Evolutionary conservation across 495 filamentous ascomycete genomes (phyloP), one percentile per base, ranked within the genome.

Genomic region (Clohesyomyces aquaticus): DNA sequence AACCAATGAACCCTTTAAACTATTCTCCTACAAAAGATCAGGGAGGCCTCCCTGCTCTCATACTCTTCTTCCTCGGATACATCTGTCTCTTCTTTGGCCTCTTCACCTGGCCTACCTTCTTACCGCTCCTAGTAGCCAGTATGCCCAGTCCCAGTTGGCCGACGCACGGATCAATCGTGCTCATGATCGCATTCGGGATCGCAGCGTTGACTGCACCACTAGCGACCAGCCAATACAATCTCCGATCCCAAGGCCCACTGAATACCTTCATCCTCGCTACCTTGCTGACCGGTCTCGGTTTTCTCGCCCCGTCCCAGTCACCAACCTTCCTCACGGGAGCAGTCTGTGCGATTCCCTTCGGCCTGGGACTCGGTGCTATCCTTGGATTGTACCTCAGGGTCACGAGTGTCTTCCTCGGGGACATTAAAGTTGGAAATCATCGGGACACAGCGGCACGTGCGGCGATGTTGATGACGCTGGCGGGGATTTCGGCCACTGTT

Each of bases 181-280:
- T 64, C 21, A 23, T 64, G 3, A 14, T 1, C 27, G 16, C 54
- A 1, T 53, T 41, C 29, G 61, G 19, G 8, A 12, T n/a, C 14
- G 41, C 26, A 11, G 14, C 28, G 3, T 8, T 58, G 4, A 14
- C 29, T 3, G 42, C 52, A 10, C 16, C 27, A 3, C 49, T 35
- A 14, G 11, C 43, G 11, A 16, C 29, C 4, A 51, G 21, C n/a
- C n/a, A 55, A 11, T 63, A 64, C 46, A 43, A 35, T 1, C 59
- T 67, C 41, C 18, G 43, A 2, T 63, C 68, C 22, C 55, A 71
- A 14, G 72, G 72, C 8, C 68, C 71, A 0, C 59, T 74, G 22
- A 74, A 74, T 59, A 71, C 62, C 0, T 52, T 74, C 12, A 67
- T 73, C 48, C 61, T 60, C 1, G 29, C 59, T 22, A 14, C 57